A percentile compares a stretch with the other conserved stretches of the same genome.
Conservation (phyloP, 208 protist genomes). For the Leishmania guyanensis region DNA sequence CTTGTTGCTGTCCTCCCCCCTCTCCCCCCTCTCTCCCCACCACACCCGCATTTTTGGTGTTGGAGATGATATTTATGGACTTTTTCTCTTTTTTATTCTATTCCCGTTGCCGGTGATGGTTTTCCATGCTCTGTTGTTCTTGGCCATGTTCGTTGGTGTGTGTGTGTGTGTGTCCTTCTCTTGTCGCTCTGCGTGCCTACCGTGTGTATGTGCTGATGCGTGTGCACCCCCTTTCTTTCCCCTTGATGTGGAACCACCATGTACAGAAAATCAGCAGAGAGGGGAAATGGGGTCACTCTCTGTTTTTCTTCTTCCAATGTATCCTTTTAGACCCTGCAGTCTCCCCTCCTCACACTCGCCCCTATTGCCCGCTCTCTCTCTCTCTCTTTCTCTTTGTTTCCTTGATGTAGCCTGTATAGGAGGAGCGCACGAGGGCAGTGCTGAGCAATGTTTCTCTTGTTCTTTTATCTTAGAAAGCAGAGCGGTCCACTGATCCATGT, state of each 20-base stretch:
- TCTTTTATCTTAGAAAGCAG: not conserved
- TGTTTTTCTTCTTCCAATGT: no score
- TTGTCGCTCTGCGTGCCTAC: not conserved
- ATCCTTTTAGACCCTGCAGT: no score
- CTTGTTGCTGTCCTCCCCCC: not conserved
- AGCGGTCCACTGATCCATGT: not conserved
- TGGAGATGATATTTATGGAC: not conserved
- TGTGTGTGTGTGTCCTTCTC: not conserved
- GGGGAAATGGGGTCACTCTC: not conserved
- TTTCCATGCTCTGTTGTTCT: not conserved
- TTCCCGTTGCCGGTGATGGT: not conserved
- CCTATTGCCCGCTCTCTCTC: no score
- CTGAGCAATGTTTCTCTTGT: not conserved
- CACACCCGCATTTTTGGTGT: not conserved
- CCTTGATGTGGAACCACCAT: not conserved
- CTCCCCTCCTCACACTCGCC: no score
- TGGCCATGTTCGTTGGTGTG: not conserved
- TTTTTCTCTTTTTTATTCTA: not conserved
- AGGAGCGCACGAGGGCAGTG: not conserved
- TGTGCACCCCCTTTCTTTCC: constrained; percentile 6
- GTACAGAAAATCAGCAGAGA: not conserved
- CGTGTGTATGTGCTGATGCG: no score
- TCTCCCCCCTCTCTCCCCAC: not conserved
- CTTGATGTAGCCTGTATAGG: not conserved
- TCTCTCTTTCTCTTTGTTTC: not conserved